Evolutionary conservation across 2,329 filamentous ascomycete species (phyloP), one percentile per base, ranked within the genome.

Genomic region (Seiridium unicorne): DNA sequence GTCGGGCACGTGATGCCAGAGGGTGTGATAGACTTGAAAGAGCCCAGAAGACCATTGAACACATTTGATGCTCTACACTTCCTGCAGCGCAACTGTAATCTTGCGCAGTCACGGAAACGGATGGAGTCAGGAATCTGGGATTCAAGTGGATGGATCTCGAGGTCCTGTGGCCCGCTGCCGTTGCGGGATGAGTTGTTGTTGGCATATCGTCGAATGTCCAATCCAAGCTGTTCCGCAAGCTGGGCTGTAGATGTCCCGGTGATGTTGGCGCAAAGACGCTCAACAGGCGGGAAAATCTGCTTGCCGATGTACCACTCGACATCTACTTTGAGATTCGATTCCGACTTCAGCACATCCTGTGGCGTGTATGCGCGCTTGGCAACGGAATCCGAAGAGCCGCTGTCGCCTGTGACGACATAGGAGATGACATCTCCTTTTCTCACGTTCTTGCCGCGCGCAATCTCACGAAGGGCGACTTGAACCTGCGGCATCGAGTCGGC

Each of bases 261-360:
- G 69, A 99, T 97, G 62, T 96, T 97, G 62, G 94, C 95, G 73
- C 95, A 99, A 31, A 99, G 88, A 83, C 95, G 92, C 78, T 99
- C 95, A 34, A 99, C 95, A 0, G 95, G 95, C 9, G 95, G 95
- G 77, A 99, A 92, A 61, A 99, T 97, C 76, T 99, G 95, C 80
- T 99, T 99, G 79, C 92, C 90, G 44, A 99, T 86, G 74, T 99
- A 99, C 85, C 93, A 98, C 72, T 99, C 95, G n/a, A 97, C 85
- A 70, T 99, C 95, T 2, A 93, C 92, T 60, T 89, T 84, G 5
- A 99, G 83, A 1, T 81, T 89, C 1, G 89, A 88, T 66, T 91
- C 90, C 13, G 86, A 72, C 70, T 95, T 96, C 61, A 91, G 79
- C 18, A 96, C 88, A 73, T 99, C 95, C 60, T 93, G 89, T 1